These are phyloP conservation scores for Amborella trichopoda DNA, from an alignment of 164 flowering plant genomes.

Conservation along the genomic window DNA sequence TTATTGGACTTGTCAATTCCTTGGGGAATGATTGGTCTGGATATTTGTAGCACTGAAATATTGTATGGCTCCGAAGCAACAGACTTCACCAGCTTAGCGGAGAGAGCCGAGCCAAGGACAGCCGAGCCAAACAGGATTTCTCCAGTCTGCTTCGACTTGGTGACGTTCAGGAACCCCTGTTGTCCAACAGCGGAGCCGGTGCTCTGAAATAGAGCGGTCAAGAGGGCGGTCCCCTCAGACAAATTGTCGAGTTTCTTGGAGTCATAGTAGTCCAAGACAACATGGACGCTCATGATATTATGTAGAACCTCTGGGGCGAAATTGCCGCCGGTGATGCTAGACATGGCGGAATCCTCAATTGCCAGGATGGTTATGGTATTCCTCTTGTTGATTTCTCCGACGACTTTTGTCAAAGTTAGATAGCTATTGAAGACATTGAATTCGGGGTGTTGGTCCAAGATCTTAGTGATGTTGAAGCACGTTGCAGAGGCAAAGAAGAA, in stretches of 20 bases:
- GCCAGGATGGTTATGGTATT: conserved; percentile 62
- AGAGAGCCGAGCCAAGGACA: conserved; percentile 21
- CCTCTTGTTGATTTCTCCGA: conserved; percentile 31
- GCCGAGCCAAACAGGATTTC: conserved; percentile 42
- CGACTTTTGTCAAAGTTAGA: conserved; percentile 35
- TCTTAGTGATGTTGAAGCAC: conserved; percentile 54
- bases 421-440: conserved; percentile 37
- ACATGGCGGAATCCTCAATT: conserved; percentile 24
- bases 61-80: conserved; percentile 43
- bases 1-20: conserved; percentile 19
- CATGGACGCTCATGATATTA: conserved; percentile 37
- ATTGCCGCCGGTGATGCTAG: conserved; percentile 15
- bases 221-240: conserved; percentile 12
- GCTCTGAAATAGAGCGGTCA: conserved; percentile 55
- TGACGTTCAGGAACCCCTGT: conserved; percentile 48
- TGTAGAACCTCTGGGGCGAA: conserved; percentile 15
- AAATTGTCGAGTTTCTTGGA: conserved; percentile 21
- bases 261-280: conserved; percentile 59
- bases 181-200: conserved; percentile 25
- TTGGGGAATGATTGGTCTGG: conserved; percentile 19
- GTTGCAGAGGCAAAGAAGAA: conserved; percentile 17
- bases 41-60: conserved; percentile 48
- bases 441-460: conserved; percentile 30
- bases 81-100: conserved; percentile 19
- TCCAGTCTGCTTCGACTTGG: conserved; percentile 11